A percentile compares a stretch with the other conserved stretches of the same genome.
Evolutionary conservation across 2,329 filamentous ascomycete genomes (phyloP).

Genomic region (Fusarium globosum): DNA sequence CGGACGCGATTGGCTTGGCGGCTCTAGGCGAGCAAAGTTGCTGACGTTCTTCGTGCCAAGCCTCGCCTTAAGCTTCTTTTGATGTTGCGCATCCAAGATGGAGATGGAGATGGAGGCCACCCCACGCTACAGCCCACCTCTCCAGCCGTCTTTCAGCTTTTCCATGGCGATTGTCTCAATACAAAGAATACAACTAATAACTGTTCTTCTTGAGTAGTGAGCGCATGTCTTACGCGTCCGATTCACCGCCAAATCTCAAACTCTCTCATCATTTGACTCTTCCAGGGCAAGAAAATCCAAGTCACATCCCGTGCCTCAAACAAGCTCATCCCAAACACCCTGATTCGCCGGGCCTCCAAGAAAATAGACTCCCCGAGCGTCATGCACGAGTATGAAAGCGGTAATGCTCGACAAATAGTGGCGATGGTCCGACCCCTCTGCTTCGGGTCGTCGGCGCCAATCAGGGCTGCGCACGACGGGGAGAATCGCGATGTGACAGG

Average conservation of each 20-base stretch:
- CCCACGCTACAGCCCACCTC: slow-evolving; percentile 10
- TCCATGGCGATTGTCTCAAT: neutral
- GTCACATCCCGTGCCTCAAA: slow-evolving; percentile 15
- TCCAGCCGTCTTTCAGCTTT: neutral
- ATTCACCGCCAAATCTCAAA: neutral
- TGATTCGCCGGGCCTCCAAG: slow-evolving; percentile 32
- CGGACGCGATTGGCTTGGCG: slow-evolving; percentile 6
- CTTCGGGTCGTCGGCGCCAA: slow-evolving; percentile 41
- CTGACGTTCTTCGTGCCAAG: slow-evolving; percentile 8
- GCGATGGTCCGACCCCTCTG: slow-evolving; percentile 35
- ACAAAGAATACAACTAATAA: neutral
- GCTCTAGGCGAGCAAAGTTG: neutral
- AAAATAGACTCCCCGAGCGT: slow-evolving; percentile 29
- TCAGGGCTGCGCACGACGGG: slow-evolving; percentile 11
- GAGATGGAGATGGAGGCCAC: slow-evolving; percentile 7
- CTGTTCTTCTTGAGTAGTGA: neutral
- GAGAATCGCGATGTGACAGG: slow-evolving; percentile 31
- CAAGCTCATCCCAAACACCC: slow-evolving; percentile 18
- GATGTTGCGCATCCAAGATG: neutral
- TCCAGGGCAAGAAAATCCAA: neutral
- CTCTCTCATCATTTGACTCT: neutral
- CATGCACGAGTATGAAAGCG: slow-evolving; percentile 38
- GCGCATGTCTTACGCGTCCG: neutral
- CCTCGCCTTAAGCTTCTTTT: slow-evolving; percentile 10
- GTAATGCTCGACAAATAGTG: slow-evolving; percentile 35